A percentile compares a stretch with the other conserved stretches of the same genome.
These are phyloP conservation scores for Candida manassasensis DNA, from an alignment of 805 yeast species.

Conservation along the genomic window DNA sequence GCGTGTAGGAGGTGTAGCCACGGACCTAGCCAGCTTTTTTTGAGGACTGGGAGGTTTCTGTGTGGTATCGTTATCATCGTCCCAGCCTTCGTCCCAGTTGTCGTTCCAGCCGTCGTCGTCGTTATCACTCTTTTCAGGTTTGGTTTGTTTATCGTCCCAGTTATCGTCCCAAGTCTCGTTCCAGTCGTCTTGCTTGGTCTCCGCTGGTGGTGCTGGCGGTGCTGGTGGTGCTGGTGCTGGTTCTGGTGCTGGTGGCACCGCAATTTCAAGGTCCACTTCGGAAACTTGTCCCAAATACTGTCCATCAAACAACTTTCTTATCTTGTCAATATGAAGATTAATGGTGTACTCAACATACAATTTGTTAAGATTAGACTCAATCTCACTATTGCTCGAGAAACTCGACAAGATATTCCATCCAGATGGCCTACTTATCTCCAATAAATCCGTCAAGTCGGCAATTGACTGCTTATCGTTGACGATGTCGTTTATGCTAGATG, in stretches of 20 bases:
- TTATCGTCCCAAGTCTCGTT: conserved; percentile 26
- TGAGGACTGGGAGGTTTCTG: too few species aligned
- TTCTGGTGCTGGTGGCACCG: conserved; percentile 6
- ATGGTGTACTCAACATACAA: conserved; percentile 28
- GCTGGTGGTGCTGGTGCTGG: background rate
- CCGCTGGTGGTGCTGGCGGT: conserved; percentile 5
- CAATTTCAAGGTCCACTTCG: conserved; percentile 13
- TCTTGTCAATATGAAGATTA: conserved; percentile 27
- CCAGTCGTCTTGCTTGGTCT: conserved; percentile 18
- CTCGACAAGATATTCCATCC: conserved; percentile 13
- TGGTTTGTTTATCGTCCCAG: conserved; percentile 16
- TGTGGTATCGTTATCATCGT: conserved; percentile 5
- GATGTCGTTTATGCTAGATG: conserved; percentile 24
- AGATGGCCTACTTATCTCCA: conserved; percentile 8
- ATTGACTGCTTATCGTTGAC: conserved; percentile 16
- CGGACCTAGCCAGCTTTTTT: background rate
- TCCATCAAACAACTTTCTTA: conserved; percentile 18
- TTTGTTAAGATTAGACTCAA: conserved; percentile 21
- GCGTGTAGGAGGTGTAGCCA: background rate
- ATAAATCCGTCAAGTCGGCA: conserved; percentile 16
- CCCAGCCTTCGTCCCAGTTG: conserved; percentile 36
- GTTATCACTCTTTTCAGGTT: background rate
- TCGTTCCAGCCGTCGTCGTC: conserved; percentile 16
- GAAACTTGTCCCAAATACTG: conserved; percentile 10
- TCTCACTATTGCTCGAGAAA: conserved; percentile 8